Conservation (phyloP, 108 stramenopile species). For the Tribonema minus region DNA sequence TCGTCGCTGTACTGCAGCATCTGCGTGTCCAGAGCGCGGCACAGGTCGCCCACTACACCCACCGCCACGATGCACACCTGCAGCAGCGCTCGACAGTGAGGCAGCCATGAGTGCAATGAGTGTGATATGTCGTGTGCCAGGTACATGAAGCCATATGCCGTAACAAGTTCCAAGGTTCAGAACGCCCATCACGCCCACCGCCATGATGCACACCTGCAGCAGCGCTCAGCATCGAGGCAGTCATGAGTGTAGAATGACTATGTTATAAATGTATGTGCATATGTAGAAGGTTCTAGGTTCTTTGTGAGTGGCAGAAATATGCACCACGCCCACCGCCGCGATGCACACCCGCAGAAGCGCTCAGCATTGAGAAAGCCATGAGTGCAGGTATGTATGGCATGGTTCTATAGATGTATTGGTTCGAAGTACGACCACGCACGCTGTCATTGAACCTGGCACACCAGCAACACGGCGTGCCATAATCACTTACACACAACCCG, state of each 20-base stretch:
- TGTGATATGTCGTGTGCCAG: not conserved
- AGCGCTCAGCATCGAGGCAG: not conserved
- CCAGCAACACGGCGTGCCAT: too few relatives aligned
- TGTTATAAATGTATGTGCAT: not conserved
- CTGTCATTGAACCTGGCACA: too few relatives aligned
- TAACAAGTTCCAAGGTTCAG: too few relatives aligned
- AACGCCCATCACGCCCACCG: constrained; percentile 87
- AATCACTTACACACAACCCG: too few relatives aligned
- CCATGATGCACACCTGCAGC: constrained; percentile 76
- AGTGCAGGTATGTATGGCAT: too few relatives aligned
- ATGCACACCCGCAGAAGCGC: constrained; percentile 69
- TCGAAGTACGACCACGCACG: too few relatives aligned
- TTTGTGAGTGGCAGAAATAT: constrained; percentile 80
- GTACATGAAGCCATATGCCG: not conserved
- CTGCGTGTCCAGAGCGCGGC: constrained; percentile 72
- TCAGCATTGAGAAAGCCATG: not conserved
- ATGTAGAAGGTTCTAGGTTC: too few relatives aligned
- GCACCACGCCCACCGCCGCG: constrained; percentile 81
- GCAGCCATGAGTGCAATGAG: not conserved
- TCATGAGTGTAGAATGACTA: not conserved
- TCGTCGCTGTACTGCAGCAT: constrained; percentile 83
- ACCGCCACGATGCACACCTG: constrained; percentile 86
- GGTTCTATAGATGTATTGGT: too few relatives aligned
- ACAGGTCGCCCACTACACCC: constrained; percentile 84
- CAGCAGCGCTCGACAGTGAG: not conserved